Percentiles rank a stretch among this genome's conserved stretches.
Conservation (phyloP, 2,329 filamentous ascomycete species). For the Coleophoma cylindrospora region DNA sequence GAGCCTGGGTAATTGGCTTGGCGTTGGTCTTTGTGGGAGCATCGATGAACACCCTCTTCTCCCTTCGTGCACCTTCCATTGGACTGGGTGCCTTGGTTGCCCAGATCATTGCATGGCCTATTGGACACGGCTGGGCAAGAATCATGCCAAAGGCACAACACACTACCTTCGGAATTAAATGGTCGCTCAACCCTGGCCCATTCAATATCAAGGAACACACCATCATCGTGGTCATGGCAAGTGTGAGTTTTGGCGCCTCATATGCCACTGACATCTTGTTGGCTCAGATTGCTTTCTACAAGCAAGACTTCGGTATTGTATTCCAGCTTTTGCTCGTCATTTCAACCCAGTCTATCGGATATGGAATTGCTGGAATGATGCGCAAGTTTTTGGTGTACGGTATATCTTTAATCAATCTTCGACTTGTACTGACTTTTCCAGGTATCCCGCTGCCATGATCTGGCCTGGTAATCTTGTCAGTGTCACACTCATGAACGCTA, state of each 20-base stretch:
- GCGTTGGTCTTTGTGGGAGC: slow-evolving; percentile 26
- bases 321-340: slow-evolving; percentile 57
- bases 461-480: slow-evolving; percentile 56
- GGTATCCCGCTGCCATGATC: slow-evolving; percentile 55
- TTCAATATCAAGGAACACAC: slow-evolving; percentile 69
- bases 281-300: slow-evolving; percentile 67
- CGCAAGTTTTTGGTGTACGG: slow-evolving; percentile 54
- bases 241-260: slow-evolving; percentile 34
- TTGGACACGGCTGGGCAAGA: slow-evolving; percentile 55
- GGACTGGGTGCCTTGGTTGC: slow-evolving; percentile 36
- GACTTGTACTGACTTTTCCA: background rate
- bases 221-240: slow-evolving; percentile 57
- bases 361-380: slow-evolving; percentile 55
- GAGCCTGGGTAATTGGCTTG: slow-evolving; percentile 58
- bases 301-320: slow-evolving; percentile 59
- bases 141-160: slow-evolving; percentile 17
- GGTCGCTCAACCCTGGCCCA: slow-evolving; percentile 60
- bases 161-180: slow-evolving; percentile 45
- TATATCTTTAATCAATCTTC: slow-evolving; percentile 28
- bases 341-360: slow-evolving; percentile 58
- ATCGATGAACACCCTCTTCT: slow-evolving; percentile 23
- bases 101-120: slow-evolving; percentile 26
- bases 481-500: slow-evolving; percentile 39
- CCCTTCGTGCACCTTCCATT: slow-evolving; percentile 20
- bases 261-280: slow-evolving; percentile 73